Conservation (phyloP, 2,329 filamentous ascomycete species). For the Endothia cerciana region DNA sequence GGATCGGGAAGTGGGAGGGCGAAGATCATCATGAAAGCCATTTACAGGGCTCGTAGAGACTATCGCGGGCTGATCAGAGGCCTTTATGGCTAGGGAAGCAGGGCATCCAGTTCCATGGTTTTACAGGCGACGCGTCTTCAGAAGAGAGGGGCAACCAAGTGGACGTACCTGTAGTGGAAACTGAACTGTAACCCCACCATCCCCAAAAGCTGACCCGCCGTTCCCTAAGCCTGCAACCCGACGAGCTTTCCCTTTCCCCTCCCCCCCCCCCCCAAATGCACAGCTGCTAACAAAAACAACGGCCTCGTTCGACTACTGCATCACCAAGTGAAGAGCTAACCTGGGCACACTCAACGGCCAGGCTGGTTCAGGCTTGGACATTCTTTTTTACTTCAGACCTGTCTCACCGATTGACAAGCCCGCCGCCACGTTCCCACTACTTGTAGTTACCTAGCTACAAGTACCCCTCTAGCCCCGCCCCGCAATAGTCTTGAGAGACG, state of each 20-base stretch:
- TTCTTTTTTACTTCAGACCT: slow-evolving; percentile 1
- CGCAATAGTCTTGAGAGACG: slow-evolving; percentile 6
- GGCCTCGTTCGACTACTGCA: slow-evolving; percentile 11
- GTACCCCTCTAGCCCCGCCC: slow-evolving; percentile 5
- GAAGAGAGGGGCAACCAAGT: background rate
- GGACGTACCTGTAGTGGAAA: background rate
- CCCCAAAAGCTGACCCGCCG: slow-evolving; percentile 19
- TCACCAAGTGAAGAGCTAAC: slow-evolving; percentile 10
- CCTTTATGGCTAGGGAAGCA: background rate
- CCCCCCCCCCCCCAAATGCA: slow-evolving; percentile 4
- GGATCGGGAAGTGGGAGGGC: background rate
- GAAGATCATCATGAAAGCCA: background rate
- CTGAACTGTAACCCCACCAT: slow-evolving; percentile 19
- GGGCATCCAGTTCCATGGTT: background rate
- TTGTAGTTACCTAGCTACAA: slow-evolving; percentile 1
- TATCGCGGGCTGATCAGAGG: background rate
- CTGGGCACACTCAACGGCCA: slow-evolving; percentile 6
- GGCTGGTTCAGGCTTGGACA: slow-evolving; percentile 11
- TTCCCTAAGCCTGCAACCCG: background rate
- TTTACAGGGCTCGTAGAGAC: too few relatives aligned
- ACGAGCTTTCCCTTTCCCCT: slow-evolving; percentile 17
- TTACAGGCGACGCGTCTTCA: background rate
- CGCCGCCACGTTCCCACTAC: background rate
- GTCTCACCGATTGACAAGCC: slow-evolving; percentile 3
- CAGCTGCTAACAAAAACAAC: slow-evolving; percentile 17